Conservation (phyloP, 108 stramenopile species). For the Schizochytrium sp. region DNA sequence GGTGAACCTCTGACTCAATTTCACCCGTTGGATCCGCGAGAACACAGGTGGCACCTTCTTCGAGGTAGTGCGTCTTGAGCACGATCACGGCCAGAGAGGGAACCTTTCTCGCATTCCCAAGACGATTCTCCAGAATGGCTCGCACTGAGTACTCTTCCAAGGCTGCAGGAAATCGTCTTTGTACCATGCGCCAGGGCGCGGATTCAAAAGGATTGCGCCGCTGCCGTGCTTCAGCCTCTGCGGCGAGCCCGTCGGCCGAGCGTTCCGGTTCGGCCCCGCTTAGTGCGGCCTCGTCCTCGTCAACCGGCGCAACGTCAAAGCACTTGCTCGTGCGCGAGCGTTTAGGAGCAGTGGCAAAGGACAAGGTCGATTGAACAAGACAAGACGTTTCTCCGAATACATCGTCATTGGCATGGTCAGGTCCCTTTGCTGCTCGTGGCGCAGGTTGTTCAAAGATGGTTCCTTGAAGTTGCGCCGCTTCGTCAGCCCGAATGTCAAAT, state of each 20-base stretch:
- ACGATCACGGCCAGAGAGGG: not conserved
- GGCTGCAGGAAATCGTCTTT: not conserved
- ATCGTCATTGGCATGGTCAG: not conserved
- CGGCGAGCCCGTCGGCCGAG: not conserved
- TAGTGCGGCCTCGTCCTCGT: not conserved
- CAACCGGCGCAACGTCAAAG: not conserved
- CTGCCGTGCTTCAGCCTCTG: not conserved
- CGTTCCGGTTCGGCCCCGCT: not conserved
- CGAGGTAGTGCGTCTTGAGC: not conserved
- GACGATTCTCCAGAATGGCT: not conserved
- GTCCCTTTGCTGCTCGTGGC: not conserved
- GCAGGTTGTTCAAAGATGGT: not conserved
- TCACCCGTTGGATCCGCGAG: conserved; percentile 3
- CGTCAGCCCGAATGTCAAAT: not conserved
- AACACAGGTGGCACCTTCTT: not conserved
- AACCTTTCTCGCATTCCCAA: not conserved
- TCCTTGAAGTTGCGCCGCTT: not conserved
- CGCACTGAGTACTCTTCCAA: not conserved
- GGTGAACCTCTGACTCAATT: not conserved
- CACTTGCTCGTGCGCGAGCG: not conserved
- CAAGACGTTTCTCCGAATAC: not conserved
- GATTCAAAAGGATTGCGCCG: not conserved
- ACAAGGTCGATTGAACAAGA: not conserved
- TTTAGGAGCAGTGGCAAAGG: not conserved
- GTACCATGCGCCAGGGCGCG: not conserved